Evolutionary conservation across 1,284 basidiomycete genomes (phyloP).

Genomic region (Apiotrichum montevideense): DNA sequence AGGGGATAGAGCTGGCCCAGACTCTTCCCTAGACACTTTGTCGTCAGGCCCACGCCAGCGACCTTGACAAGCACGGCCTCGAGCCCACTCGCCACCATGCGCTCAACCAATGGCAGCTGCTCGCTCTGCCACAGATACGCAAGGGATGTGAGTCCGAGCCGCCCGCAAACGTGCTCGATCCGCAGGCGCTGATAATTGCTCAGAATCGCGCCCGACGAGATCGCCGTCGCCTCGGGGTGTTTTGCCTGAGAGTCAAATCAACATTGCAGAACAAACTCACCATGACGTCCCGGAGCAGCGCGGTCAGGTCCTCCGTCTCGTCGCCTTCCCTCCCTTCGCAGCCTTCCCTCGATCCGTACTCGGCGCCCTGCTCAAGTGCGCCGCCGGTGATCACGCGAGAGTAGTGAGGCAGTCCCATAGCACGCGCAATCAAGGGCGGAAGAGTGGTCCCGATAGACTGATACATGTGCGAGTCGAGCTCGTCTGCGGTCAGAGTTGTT

Average conservation of each 20-base stretch:
- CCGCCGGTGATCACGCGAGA: conserved; percentile 71
- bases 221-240: conserved; percentile 78
- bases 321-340: conserved; percentile 63
- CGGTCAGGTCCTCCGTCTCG: conserved; percentile 91
- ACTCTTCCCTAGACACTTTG: conserved; percentile 71
- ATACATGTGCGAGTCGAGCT: conserved; percentile 97
- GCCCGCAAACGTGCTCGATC: conserved; percentile 92
- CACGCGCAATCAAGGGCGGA: conserved; percentile 76
- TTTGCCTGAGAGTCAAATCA: conserved; percentile 50
- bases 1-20: conserved; percentile 69
- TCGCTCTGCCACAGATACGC: conserved; percentile 92
- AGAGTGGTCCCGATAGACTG: conserved; percentile 97
- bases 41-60: conserved; percentile 82
- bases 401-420: conserved; percentile 81
- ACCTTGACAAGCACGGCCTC: conserved; percentile 90
- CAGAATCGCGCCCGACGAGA: conserved; percentile 92
- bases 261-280: conserved; percentile 47
- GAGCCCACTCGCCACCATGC: conserved; percentile 78
- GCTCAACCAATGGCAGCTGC: conserved; percentile 72
- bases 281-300: conserved; percentile 71
- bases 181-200: conserved; percentile 96
- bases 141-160: conserved; percentile 74
- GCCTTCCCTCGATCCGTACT: conserved; percentile 63
- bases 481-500: conserved; percentile 57
- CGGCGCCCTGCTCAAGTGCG: conserved; percentile 71